Conservation (phyloP, 352 stramenopile genomes). For the Phytophthora brassicae region DNA sequence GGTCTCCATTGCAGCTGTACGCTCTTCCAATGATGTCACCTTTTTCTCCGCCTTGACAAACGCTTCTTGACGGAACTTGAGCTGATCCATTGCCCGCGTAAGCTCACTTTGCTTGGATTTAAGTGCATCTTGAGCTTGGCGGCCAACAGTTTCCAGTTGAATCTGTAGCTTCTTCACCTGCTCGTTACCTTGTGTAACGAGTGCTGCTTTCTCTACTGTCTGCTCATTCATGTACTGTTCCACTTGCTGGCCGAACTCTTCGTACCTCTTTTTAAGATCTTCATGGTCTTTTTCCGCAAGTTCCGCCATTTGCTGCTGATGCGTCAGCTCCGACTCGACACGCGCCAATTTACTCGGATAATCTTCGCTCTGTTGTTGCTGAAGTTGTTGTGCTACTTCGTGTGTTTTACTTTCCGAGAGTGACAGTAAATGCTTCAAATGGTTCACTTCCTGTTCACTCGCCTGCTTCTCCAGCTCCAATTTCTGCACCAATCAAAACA, state of each 20-base stretch:
- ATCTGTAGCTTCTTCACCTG: constrained; percentile 37
- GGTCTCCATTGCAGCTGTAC: constrained; percentile 27
- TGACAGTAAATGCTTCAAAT: constrained; percentile 58
- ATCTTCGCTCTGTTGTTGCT: constrained; percentile 47
- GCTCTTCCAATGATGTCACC: constrained; percentile 42
- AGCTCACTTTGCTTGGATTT: constrained; percentile 62
- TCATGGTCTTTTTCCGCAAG: constrained; percentile 54
- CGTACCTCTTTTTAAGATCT: constrained; percentile 61
- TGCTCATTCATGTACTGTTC: constrained; percentile 80
- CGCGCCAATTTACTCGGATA: constrained; percentile 50
- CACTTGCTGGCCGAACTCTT: constrained; percentile 74
- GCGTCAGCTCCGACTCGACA: constrained; percentile 48
- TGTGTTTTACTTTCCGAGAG: constrained; percentile 48
- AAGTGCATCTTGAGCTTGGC: constrained; percentile 44
- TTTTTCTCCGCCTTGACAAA: constrained; percentile 56
- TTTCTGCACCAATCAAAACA: constrained; percentile 38
- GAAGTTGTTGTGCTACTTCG: constrained; percentile 44
- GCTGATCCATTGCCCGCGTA: constrained; percentile 45
- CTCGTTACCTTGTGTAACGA: constrained; percentile 36
- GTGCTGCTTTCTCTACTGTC: constrained; percentile 41
- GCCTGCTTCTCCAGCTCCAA: constrained; percentile 50
- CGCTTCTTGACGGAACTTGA: constrained; percentile 63
- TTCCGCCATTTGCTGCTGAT: constrained; percentile 37
- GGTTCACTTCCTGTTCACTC: constrained; percentile 49
- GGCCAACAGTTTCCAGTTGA: constrained; percentile 38